A percentile compares a stretch with the other conserved stretches of the same genome.
Evolutionary conservation across 2,329 filamentous ascomycete species (phyloP).

Genomic region (Fusarium pininemorale): DNA sequence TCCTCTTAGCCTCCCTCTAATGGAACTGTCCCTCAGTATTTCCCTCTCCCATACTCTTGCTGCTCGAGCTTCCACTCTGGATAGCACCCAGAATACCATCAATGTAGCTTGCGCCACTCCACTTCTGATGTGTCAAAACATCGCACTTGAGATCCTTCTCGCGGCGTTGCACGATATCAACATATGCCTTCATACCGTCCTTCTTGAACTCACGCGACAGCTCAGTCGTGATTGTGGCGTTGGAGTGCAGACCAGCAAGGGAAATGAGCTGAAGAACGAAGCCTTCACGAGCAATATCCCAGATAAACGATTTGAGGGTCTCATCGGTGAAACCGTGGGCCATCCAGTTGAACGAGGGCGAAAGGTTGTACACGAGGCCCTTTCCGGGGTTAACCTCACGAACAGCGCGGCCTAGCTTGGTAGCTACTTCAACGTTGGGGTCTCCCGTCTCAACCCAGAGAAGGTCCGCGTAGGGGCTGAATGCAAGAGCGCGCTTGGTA

Average conservation of each 20-base stretch:
- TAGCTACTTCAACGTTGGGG: constrained; percentile 81
- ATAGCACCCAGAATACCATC: constrained; percentile 91
- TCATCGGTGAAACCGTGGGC: constrained; percentile 87
- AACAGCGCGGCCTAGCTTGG: constrained; percentile 79
- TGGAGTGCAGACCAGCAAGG: constrained; percentile 72
- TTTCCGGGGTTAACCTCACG: constrained; percentile 76
- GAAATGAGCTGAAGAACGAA: constrained; percentile 76
- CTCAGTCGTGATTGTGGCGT: constrained; percentile 73
- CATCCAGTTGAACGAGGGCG: constrained; percentile 99
- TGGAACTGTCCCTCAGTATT: constrained; percentile 82
- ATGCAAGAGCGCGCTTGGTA: constrained; percentile 91
- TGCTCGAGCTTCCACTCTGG: constrained; percentile 88
- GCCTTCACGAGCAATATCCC: constrained; percentile 92
- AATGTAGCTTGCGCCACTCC: constrained; percentile 76
- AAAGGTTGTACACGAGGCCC: constrained; percentile 95
- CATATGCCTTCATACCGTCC: constrained; percentile 96
- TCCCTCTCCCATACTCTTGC: constrained; percentile 92
- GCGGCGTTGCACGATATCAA: constrained; percentile 87
- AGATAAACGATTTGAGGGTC: constrained; percentile 89
- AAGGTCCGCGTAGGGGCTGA: constrained; percentile 91
- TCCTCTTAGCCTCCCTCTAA: constrained; percentile 34
- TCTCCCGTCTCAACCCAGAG: constrained; percentile 97
- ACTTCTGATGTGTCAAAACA: constrained; percentile 94
- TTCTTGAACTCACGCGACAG: constrained; percentile 84
- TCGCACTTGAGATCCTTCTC: constrained; percentile 94